Evolutionary conservation across 2,329 filamentous ascomycete genomes (phyloP).

Genomic region (Madurella fahalii): DNA sequence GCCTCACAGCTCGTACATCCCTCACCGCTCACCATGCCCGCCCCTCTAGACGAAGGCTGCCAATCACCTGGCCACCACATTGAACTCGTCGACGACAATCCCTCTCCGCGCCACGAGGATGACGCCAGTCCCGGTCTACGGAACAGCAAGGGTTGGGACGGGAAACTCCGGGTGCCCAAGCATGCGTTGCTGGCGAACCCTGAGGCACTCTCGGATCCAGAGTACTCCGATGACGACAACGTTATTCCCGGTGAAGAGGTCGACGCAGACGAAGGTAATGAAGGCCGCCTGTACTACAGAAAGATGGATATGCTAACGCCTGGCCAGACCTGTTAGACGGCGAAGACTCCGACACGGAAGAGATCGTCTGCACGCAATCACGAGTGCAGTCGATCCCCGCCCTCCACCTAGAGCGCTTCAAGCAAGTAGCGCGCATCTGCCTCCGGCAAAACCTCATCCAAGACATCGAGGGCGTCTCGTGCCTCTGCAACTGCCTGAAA

Average conservation of each 20-base stretch:
- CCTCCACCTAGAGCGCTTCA: constrained; percentile 80
- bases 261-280: constrained; percentile 70
- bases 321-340: constrained; percentile 56
- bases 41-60: constrained; percentile 35
- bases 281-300: not conserved
- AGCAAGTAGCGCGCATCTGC: constrained; percentile 70
- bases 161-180: constrained; percentile 72
- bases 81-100: constrained; percentile 44
- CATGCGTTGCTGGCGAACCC: constrained; percentile 69
- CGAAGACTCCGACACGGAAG: constrained; percentile 60
- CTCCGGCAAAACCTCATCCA: constrained; percentile 90
- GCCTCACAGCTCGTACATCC: not conserved
- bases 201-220: constrained; percentile 77
- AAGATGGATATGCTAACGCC: constrained; percentile 2
- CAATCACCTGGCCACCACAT: constrained; percentile 42
- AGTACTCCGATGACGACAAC: constrained; percentile 72
- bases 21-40: constrained; percentile 37
- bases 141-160: constrained; percentile 74
- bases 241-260: constrained; percentile 70
- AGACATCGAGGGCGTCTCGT: constrained; percentile 68
- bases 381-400: constrained; percentile 74
- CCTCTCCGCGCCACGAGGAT: constrained; percentile 37
- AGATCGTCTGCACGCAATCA: constrained; percentile 87
- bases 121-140: constrained; percentile 46
- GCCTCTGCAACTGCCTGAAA: constrained; percentile 61